These are phyloP conservation scores for Nemania diffusa DNA, from an alignment of 2,329 filamentous ascomycete species.

Conservation along the genomic window DNA sequence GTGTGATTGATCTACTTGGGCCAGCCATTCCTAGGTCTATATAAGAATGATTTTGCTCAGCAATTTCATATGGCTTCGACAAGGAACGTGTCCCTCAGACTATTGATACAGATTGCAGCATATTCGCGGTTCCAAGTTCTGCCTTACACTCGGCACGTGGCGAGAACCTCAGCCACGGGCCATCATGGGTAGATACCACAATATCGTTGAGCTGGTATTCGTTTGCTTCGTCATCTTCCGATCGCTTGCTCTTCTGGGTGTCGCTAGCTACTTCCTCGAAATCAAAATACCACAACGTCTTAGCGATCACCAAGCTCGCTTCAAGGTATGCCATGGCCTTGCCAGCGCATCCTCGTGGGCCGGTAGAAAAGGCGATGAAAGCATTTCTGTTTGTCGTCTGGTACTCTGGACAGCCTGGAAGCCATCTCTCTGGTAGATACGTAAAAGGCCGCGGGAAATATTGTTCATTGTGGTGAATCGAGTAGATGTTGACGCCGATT, in stretches of 20 bases:
- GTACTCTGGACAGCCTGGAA: not conserved
- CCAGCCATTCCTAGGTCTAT: too few species aligned
- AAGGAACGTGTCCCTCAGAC: not conserved
- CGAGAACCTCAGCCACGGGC: conserved; percentile 6
- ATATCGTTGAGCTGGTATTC: conserved; percentile 17
- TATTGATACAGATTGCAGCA: too few species aligned
- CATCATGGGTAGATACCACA: conserved; percentile 11
- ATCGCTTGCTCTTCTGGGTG: not conserved
- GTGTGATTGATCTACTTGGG: too few species aligned
- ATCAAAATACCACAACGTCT: conserved; percentile 55
- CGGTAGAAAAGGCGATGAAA: conserved; percentile 50
- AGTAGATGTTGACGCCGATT: conserved; percentile 24
- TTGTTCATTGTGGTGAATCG: conserved; percentile 21
- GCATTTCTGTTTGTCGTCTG: conserved; percentile 24
- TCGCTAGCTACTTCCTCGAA: conserved; percentile 34
- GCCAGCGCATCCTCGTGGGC: conserved; percentile 57
- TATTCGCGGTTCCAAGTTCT: not conserved
- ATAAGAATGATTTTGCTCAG: too few species aligned
- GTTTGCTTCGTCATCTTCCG: not conserved
- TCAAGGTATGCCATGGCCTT: conserved; percentile 59
- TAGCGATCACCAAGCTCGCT: conserved; percentile 55
- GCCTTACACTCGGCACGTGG: not conserved
- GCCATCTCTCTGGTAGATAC: conserved; percentile 8
- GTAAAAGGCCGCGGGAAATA: conserved; percentile 23
- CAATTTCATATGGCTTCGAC: too few species aligned